Evolutionary conservation across 352 stramenopile species (phyloP), one percentile per base, ranked within the genome.

Genomic region (Plasmopara muralis): DNA sequence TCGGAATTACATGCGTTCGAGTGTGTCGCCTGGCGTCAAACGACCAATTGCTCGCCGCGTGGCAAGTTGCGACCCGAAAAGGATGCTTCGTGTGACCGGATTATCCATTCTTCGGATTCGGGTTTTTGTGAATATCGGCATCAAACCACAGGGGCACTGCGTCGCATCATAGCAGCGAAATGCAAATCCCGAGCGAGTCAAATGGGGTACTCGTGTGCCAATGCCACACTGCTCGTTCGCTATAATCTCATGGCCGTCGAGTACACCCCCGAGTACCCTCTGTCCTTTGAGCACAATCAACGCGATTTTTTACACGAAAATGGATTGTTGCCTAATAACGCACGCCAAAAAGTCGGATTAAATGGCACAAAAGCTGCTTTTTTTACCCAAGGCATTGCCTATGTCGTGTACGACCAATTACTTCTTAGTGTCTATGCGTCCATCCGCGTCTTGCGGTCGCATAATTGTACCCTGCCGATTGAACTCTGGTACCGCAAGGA

Each of bases 121-220:
- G 77, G 77, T 12, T 88, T 71, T 33, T 88, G 77, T 46, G 74
- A 83, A 35, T 61, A 85, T 18, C 71, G 60, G 29, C 73, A 83
- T 25, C 20, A 3, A 3, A 25, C 20, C 20, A 25, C 20, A 25
- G 20, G 20, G 20, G 20, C 20, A 25, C 20, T 25, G 1, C 20
- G 20, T 25, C 20, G 20, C 20, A 25, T 25, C 20, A 25, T 25
- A 1, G 1, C 20, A 3, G 20, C 20, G 3, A 25, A 25, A 3
- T 25, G 20, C 20, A 25, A 25, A 25, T 25, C 20, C 20, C 20
- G 20, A 3, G 20, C 20, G 20, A 25, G 20, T 25, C 20, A 25
- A 25, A 25, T 25, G 20, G 20, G 20, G 20, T 25, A 25, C 20
- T 25, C 20, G 20, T 25, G 20, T 25, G 20, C 20, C 1, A 25